phyloP scores from a whole-genome alignment of 2,329 filamentous ascomycete species.

The Trichoderma guizhouense region DNA sequence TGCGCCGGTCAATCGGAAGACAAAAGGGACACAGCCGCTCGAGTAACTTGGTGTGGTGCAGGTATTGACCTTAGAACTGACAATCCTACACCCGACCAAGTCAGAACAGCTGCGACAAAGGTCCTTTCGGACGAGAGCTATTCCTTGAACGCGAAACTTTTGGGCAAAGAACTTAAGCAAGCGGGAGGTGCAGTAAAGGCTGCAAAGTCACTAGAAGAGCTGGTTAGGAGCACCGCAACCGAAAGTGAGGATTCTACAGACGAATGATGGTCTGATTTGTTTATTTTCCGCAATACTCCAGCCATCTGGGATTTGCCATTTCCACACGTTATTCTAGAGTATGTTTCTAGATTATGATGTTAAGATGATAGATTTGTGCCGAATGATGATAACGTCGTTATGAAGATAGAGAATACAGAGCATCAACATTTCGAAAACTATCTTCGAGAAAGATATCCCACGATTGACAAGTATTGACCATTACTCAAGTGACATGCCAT shows the following conservation, averaged over 20 bases:
- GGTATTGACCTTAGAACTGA: constrained; percentile 38
- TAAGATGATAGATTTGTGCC: not conserved
- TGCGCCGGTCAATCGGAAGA: constrained; percentile 38
- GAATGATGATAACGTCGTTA: not conserved
- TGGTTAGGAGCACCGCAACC: constrained; percentile 1
- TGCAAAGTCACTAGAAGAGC: constrained; percentile 30
- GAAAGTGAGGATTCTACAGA: not conserved
- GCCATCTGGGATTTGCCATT: not conserved
- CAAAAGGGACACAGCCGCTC: constrained; percentile 36
- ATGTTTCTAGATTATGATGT: not conserved
- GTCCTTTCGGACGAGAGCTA: constrained; percentile 28
- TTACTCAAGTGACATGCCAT: not conserved
- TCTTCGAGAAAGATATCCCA: too few relatives aligned
- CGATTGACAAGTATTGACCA: not conserved
- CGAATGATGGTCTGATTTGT: not conserved
- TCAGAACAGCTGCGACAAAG: constrained; percentile 25
- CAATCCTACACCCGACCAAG: constrained; percentile 27
- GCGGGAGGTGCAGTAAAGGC: constrained; percentile 29
- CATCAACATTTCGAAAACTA: too few relatives aligned
- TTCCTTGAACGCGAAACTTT: constrained; percentile 22
- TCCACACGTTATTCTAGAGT: not conserved
- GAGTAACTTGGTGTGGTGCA: constrained; percentile 30
- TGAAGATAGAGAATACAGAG: not conserved
- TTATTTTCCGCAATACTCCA: not conserved
- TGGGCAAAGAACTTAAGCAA: constrained; percentile 29